Base-by-base conservation (phyloP, 2,329 filamentous ascomycete species). In the Didymella sp. region DNA sequence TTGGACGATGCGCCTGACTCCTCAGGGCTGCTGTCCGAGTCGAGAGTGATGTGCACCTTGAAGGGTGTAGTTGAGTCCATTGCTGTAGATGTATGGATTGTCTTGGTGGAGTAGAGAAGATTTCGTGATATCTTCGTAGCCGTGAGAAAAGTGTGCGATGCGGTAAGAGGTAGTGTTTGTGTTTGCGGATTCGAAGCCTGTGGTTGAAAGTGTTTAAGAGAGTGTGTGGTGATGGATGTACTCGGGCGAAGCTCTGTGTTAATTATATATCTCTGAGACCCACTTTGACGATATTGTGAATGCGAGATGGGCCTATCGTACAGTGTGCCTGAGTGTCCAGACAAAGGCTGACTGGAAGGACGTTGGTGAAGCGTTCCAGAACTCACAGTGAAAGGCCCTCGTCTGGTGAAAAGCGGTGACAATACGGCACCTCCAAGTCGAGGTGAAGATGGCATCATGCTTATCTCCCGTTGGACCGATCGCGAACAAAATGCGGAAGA, bases 1-100 rank as follows among this genome's bases (percentile, higher is more conserved):
- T 38, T 53, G 24, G 56, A 54, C 1, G 64, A 63, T 22, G 8
- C 22, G 5, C 51, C 46, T 15, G 45, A 50, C 5, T 25, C 7
- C 6, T 54, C 55, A 0, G 54, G 17, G 45, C 48, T 59, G 40
- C 30, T 58, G 7, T 60, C 50, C 8, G 25, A 21, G 17, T 41
- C 45, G 31, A 28, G 30, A 21, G 42, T 24, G 4, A 21, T 17
- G 5, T 40, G 37, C 7, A 33, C 17, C 6, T 17, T 43, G 3
- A 22, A 19, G 19, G 35, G 33, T 7, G 35, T 53, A 43, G 43
- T 25, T 11, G 40, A n/a, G 3, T n/a, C 17, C 44, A 45, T 51
- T 19, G 24, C 7, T n/a, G 6, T 28, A 24, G 42, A 6, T 17
- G 6, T 44, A 12, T 24, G 4, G 7, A 9, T 1, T n/a, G 3